phyloP scores from a whole-genome alignment of 2,329 filamentous ascomycete species.

The Talaromyces sp. region DNA sequence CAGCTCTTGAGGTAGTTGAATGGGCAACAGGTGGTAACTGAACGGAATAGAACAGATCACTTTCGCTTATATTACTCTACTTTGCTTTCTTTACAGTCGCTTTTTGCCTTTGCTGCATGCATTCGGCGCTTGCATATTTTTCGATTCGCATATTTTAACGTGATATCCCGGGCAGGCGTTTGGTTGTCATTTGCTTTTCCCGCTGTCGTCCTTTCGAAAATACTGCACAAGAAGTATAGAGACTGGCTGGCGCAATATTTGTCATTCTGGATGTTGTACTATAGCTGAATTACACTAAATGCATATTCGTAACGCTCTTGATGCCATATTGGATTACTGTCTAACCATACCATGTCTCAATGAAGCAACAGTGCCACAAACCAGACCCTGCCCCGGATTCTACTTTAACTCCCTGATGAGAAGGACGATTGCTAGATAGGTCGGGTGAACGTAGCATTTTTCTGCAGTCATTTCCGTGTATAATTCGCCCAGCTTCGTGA shows the following conservation, averaged over 20 bases:
- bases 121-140: neutral
- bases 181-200: neutral
- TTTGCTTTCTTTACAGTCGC: neutral
- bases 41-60: neutral
- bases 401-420: too few relatives aligned
- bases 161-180: constrained; percentile 2
- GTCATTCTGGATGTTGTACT: neutral
- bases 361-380: too few relatives aligned
- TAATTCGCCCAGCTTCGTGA: too few relatives aligned
- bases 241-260: neutral
- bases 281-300: neutral
- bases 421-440: too few relatives aligned
- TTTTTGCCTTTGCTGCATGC: neutral
- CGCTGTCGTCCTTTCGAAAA: neutral
- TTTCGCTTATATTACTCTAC: neutral
- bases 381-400: too few relatives aligned
- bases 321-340: neutral
- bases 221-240: neutral
- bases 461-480: too few relatives aligned
- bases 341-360: neutral
- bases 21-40: constrained; percentile 58
- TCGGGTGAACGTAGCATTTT: too few relatives aligned
- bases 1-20: constrained; percentile 85
- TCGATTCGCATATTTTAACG: neutral
- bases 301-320: neutral